Base-by-base conservation (phyloP, 257 asterid genomes). In the Solanum medicagineum region DNA sequence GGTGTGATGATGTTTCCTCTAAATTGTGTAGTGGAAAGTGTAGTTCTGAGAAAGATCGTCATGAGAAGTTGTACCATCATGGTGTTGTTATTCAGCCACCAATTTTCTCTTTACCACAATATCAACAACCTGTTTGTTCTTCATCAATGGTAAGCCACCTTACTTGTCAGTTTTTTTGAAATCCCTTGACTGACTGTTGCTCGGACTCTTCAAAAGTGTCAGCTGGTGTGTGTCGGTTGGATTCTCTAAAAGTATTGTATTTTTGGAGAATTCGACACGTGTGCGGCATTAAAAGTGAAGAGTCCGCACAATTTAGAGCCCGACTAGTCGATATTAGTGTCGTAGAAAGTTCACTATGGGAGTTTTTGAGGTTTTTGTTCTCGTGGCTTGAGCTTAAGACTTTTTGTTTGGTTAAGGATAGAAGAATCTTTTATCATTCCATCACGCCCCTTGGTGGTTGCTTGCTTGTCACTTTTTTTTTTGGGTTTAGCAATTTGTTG, bases 91-190 rank as follows among this genome's bases (percentile, higher is more conserved):
- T 70, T 70, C 85, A 74, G 77, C 44, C 83, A 69, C 86, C 91
- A 7, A 85, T 86, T 88, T 82, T 88, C 26, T 84, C 90, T 81
- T 84, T 79, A 44, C 90, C 92, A 66, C 94, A 89, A 29, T 89
- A 87, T 84, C 95, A 90, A 26, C 93, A 80, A 24, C 81, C 88
- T 44, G 29, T 87, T 42, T 86, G 88, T 83, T 77, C 90, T 87
- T 87, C 92, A 71, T 85, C 93, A 60, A 86, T 89, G 92, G 98
- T 93, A 66, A 70, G 97, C 85, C 42, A 47, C 56, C 9, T 79
- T 62, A 63, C 59, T 6, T 69, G 19, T 75, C 10, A 17, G 19
- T 24, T 29, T 42, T 5, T 19, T 19, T 36, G 42, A 36, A 36
- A 4, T 36, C 42, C 42, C 40, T 4, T 36, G 4, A 6, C 40